Conservation (phyloP, 2,329 filamentous ascomycete genomes). For the Raffaelea ambrosiae region DNA sequence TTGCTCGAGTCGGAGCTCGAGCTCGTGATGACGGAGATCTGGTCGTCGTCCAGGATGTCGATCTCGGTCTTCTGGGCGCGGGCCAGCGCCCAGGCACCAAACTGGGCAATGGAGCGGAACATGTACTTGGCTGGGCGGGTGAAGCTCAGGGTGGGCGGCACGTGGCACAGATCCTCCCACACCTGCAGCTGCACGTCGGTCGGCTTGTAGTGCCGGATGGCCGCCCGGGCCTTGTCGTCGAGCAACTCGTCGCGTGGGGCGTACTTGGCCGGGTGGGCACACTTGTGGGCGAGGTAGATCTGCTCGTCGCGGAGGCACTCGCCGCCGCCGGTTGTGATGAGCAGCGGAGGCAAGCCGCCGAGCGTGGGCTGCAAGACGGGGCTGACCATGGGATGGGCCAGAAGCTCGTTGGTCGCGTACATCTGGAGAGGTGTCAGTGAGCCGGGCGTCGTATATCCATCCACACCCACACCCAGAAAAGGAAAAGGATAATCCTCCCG, state of each 20-base stretch:
- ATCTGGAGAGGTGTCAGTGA: conserved; percentile 31
- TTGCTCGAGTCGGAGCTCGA: conserved; percentile 35
- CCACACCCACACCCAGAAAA: too few species aligned
- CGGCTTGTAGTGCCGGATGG: conserved; percentile 61
- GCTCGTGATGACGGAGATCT: conserved; percentile 63
- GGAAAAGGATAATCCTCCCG: too few species aligned
- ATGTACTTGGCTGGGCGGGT: conserved; percentile 94
- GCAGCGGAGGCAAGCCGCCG: conserved; percentile 78
- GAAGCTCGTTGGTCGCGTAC: conserved; percentile 73
- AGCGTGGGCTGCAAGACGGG: conserved; percentile 81
- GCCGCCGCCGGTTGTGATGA: conserved; percentile 80
- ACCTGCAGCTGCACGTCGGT: conserved; percentile 92
- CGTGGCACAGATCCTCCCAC: conserved; percentile 93
- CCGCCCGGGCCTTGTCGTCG: conserved; percentile 50
- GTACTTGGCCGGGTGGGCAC: conserved; percentile 73
- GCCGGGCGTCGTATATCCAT: too few species aligned
- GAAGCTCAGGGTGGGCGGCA: conserved; percentile 86
- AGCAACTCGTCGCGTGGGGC: conserved; percentile 57
- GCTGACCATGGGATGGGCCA: conserved; percentile 83
- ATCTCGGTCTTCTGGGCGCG: conserved; percentile 70
- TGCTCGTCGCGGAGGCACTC: conserved; percentile 91
- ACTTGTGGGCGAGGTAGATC: conserved; percentile 91
- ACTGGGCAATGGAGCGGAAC: conserved; percentile 87
- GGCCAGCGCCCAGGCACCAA: conserved; percentile 86
- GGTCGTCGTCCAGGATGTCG: conserved; percentile 72